Conservation (phyloP, 345 rosid species). For the Populus alba region DNA sequence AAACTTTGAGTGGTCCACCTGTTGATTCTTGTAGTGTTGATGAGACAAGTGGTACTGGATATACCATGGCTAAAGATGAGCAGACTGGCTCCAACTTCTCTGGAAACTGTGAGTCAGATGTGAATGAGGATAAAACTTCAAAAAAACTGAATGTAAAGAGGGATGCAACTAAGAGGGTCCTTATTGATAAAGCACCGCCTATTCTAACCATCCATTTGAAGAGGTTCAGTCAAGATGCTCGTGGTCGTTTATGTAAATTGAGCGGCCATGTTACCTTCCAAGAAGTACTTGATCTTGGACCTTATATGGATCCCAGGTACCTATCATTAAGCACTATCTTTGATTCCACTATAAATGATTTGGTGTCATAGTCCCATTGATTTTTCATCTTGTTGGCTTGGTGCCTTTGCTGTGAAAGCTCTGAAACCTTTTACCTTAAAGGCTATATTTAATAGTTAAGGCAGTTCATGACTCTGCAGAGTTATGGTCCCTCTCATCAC, state of each 20-base stretch:
- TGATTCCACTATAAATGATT: background rate
- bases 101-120: conserved; percentile 40
- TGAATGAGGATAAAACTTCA: conserved; percentile 40
- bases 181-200: conserved; percentile 72
- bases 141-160: conserved; percentile 63
- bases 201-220: conserved; percentile 85
- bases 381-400: background rate
- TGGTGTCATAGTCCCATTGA: background rate
- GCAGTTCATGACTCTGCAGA: too few relatives aligned
- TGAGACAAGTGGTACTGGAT: conserved; percentile 26
- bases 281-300: conserved; percentile 66
- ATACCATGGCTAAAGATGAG: conserved; percentile 23
- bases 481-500: too few relatives aligned
- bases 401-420: background rate
- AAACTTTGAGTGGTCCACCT: conserved; percentile 33
- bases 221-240: conserved; percentile 90
- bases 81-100: conserved; percentile 24
- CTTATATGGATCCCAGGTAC: conserved; percentile 85
- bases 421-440: background rate
- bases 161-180: conserved; percentile 86
- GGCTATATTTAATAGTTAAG: background rate
- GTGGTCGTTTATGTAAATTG: conserved; percentile 90
- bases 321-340: background rate
- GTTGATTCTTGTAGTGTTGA: conserved; percentile 29
- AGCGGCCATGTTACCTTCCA: conserved; percentile 80